Conservation (phyloP, 306 rosid genomes). For the Vachellia pachyceras region DNA sequence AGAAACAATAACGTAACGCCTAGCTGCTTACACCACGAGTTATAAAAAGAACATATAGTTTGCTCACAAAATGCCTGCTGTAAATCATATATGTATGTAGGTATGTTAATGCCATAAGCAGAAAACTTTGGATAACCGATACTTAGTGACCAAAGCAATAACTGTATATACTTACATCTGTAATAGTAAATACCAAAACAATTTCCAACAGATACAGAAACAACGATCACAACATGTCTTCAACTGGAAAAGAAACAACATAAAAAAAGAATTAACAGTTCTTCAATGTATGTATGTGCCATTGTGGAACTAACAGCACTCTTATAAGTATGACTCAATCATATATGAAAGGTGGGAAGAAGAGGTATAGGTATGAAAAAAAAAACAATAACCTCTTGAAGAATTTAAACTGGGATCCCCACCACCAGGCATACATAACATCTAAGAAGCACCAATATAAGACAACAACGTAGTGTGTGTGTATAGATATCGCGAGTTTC, state of each 20-base stretch:
- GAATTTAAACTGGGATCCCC: background rate
- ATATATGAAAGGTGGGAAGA: background rate
- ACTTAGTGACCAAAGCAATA: constrained; percentile 26
- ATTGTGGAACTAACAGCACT: background rate
- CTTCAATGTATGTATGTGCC: background rate
- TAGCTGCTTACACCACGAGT: background rate
- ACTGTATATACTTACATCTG: background rate
- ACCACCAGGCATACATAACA: background rate
- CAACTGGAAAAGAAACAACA: constrained; percentile 30
- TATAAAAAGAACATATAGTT: background rate
- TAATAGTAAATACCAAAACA: constrained; percentile 1
- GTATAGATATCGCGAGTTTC: background rate
- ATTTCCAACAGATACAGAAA: background rate
- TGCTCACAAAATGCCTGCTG: background rate
- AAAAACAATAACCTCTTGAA: background rate
- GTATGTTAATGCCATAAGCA: background rate
- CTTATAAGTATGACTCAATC: background rate
- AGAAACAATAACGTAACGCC: background rate
- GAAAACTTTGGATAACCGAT: background rate
- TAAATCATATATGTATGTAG: background rate
- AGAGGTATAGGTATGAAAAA: background rate
- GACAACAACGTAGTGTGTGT: background rate
- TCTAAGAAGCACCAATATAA: background rate
- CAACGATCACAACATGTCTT: constrained; percentile 9
- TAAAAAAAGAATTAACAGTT: background rate